Evolutionary conservation across 2,329 filamentous ascomycete species (phyloP), one percentile per base, ranked within the genome.

Genomic region (Clathrospora elynae): DNA sequence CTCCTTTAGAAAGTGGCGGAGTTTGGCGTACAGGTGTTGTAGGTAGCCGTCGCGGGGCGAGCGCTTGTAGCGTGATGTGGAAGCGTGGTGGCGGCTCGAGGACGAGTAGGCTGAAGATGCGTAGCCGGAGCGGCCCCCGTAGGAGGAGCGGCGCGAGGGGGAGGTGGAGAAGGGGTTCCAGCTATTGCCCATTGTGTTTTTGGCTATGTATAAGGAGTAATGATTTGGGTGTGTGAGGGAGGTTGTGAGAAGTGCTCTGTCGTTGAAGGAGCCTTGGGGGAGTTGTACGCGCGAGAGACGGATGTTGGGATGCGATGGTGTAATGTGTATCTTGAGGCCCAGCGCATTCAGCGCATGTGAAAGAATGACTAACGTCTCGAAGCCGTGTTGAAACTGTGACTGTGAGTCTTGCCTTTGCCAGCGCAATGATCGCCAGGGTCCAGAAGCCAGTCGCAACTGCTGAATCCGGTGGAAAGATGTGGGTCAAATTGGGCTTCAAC

Each of bases 1-100:
- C 66, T 95, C 85, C 62, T 87, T 86, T 43, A 96, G 74, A 50
- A 96, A 81, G 29, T 86, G 84, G 65, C 86, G 86, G 48, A 96
- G 81, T 61, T 89, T 86, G 70, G 82, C 81, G 68, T 89, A 79
- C 32, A 90, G 78, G 56, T 85, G 84, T 42, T 83, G 75, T 51
- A 96, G 73, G 74, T 95, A 96, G 62, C 85, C 86, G 47, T 83
- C 79, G 55, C 92, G 87, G 2, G 92, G 88, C 3, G 78, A 74
- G 12, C 88, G 87, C 62, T 89, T 87, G 66, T 88, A 88, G 73
- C 90, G 91, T 66, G 87, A 83, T 8, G 80, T 82, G 6, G 78
- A 85, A 28, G 81, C 82, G 17, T 66, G 63, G 59, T 69, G 66
- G 20, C 53, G 57, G 20, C 36, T 42, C 12, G 56, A 58, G 19